Conservation (phyloP, 208 protist species). For the Phytomonas francai region DNA sequence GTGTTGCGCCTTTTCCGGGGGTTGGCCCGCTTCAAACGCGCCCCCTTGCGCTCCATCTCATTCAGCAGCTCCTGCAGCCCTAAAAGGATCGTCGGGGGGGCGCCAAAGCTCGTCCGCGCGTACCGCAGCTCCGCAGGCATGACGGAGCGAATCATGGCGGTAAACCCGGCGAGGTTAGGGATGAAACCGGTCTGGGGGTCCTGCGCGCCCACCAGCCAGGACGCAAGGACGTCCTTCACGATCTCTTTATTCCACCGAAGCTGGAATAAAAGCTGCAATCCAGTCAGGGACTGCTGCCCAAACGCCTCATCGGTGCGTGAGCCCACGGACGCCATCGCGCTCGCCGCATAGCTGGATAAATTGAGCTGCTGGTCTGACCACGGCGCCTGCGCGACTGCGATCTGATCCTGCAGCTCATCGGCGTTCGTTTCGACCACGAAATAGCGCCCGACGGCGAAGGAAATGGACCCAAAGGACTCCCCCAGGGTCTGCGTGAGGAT, state of each 20-base stretch:
- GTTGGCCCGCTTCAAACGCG: slow-evolving; percentile 19
- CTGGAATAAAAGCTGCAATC: slow-evolving; percentile 62
- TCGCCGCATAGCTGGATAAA: slow-evolving; percentile 18
- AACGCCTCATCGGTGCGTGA: slow-evolving; percentile 66
- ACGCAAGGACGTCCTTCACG: slow-evolving; percentile 60
- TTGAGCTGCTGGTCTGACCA: slow-evolving; percentile 16
- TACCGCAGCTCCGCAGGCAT: slow-evolving; percentile 28
- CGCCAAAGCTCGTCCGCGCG: slow-evolving; percentile 44
- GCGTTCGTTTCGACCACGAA: slow-evolving; percentile 21
- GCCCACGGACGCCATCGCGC: slow-evolving; percentile 34
- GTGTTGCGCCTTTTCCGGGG: slow-evolving; percentile 43
- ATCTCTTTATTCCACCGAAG: slow-evolving; percentile 76
- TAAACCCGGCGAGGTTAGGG: slow-evolving; percentile 41
- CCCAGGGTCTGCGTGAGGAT: slow-evolving; percentile 30
- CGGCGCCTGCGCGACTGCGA: slow-evolving; percentile 14
- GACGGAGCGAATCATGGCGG: slow-evolving; percentile 24
- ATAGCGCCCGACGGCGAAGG: slow-evolving; percentile 45
- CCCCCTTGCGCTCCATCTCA: slow-evolving; percentile 31
- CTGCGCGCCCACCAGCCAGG: slow-evolving; percentile 65
- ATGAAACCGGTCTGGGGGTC: slow-evolving; percentile 60
- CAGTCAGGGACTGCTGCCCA: slow-evolving; percentile 45
- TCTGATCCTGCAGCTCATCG: slow-evolving; percentile 38
- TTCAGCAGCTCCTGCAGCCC: slow-evolving; percentile 49
- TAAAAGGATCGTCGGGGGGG: slow-evolving; percentile 59
- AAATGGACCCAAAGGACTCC: slow-evolving; percentile 56